Evolutionary conservation across 768 basidiomycete genomes (phyloP).

Genomic region (Lanmaoa rubissima): DNA sequence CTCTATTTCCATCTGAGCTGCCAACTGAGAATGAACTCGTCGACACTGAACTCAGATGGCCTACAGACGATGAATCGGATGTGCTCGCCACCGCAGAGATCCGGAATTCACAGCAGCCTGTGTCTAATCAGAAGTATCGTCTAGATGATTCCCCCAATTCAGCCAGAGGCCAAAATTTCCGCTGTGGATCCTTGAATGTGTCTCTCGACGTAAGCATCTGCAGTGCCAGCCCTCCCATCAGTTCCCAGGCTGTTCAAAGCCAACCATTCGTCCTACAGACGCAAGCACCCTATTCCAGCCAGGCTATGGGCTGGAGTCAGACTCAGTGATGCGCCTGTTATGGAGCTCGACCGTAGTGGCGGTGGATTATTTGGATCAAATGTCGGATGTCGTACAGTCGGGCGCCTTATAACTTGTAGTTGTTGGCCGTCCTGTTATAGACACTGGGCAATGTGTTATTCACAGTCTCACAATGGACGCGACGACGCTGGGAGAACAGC

Average conservation of each 20-base stretch:
- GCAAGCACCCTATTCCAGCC: conserved; percentile 55
- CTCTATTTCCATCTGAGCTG: not conserved
- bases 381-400: not conserved
- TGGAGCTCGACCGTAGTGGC: not conserved
- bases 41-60: conserved; percentile 29
- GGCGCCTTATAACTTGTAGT: not conserved
- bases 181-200: conserved; percentile 24
- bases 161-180: conserved; percentile 16
- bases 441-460: not conserved
- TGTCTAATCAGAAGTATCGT: not conserved
- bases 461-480: conserved; percentile 16
- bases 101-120: not conserved
- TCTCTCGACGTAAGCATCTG: conserved; percentile 1
- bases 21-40: conserved; percentile 5
- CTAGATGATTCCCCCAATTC: conserved; percentile 1
- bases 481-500: conserved; percentile 7
- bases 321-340: conserved; percentile 22
- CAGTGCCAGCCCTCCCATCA: not conserved
- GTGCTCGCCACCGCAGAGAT: not conserved
- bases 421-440: conserved; percentile 12
- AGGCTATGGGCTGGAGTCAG: conserved; percentile 29
- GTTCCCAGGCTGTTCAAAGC: conserved; percentile 12
- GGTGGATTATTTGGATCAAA: not conserved
- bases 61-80: conserved; percentile 22
- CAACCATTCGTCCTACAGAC: conserved; percentile 43